phyloP scores from a whole-genome alignment of 331 rosid species.

The Rosa hybrid region DNA sequence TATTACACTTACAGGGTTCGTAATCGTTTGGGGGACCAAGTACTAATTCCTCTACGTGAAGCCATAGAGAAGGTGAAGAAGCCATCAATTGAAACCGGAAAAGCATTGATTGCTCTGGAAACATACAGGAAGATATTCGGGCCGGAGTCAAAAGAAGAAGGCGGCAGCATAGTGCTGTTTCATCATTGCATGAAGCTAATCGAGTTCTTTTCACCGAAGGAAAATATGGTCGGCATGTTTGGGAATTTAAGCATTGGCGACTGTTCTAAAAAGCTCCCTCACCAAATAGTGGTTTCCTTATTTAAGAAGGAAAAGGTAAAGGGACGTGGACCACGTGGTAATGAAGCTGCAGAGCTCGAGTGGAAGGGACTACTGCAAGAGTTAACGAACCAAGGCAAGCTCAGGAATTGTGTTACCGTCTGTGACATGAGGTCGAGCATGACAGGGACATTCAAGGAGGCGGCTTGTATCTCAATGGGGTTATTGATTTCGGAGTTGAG shows the following conservation, averaged over 20 bases:
- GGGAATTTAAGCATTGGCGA: not conserved
- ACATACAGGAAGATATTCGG: not conserved
- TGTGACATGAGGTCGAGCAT: not conserved
- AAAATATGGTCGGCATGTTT: not conserved
- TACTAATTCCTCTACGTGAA: not conserved
- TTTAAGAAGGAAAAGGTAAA: not conserved
- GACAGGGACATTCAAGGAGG: not conserved
- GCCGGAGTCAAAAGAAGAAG: not conserved
- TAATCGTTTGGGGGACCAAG: not conserved
- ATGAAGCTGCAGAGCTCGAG: not conserved
- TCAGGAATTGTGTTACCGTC: not conserved
- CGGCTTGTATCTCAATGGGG: not conserved
- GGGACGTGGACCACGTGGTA: too few species aligned
- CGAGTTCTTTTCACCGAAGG: not conserved
- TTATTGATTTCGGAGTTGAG: slow-evolving; percentile 9
- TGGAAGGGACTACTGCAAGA: not conserved
- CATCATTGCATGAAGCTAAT: not conserved
- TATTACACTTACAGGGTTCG: slow-evolving; percentile 8
- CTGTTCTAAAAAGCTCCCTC: not conserved
- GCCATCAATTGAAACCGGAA: not conserved
- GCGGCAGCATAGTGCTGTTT: not conserved
- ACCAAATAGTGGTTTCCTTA: not conserved
- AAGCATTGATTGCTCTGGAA: not conserved
- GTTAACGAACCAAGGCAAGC: not conserved
- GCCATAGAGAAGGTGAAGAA: not conserved